phyloP scores from a whole-genome alignment of 1,284 basidiomycete genomes.

The Chondrostereum purpureum region DNA sequence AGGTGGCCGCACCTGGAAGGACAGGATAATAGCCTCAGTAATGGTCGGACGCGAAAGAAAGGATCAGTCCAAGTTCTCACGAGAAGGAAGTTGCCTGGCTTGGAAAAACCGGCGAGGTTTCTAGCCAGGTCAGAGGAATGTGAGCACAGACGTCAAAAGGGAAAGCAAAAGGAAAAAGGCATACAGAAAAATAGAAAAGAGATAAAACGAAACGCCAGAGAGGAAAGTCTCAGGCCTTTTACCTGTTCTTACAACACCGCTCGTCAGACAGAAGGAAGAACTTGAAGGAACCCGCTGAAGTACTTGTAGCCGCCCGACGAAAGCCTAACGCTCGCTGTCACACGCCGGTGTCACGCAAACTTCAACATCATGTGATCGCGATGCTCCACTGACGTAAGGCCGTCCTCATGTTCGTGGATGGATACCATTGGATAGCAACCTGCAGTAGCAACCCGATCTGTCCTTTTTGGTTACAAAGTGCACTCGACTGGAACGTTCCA shows the following conservation, averaged over 20 bases:
- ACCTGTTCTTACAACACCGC: neutral
- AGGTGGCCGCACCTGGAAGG: constrained; percentile 62
- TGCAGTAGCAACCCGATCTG: too few relatives aligned
- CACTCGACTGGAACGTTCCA: too few relatives aligned
- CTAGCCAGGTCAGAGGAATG: too few relatives aligned
- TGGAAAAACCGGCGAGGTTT: neutral
- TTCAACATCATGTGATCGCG: constrained; percentile 31
- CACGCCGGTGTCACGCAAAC: neutral
- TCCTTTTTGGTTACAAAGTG: too few relatives aligned
- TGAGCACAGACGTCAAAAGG: neutral
- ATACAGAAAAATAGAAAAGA: constrained; percentile 34
- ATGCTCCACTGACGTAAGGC: neutral
- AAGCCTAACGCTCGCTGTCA: neutral
- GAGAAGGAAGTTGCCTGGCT: constrained; percentile 4
- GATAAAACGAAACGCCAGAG: constrained; percentile 28
- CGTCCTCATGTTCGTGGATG: too few relatives aligned
- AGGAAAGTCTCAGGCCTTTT: constrained; percentile 21
- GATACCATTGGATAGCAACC: too few relatives aligned
- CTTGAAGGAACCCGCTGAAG: too few relatives aligned
- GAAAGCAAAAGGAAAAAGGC: constrained; percentile 23
- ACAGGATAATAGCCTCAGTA: constrained; percentile 20
- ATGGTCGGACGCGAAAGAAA: constrained; percentile 10
- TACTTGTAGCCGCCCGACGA: too few relatives aligned
- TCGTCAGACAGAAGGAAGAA: too few relatives aligned
- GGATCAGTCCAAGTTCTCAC: constrained; percentile 9